phyloP scores from a whole-genome alignment of 1,284 basidiomycete genomes.

The Naganishia liquefaciens region DNA sequence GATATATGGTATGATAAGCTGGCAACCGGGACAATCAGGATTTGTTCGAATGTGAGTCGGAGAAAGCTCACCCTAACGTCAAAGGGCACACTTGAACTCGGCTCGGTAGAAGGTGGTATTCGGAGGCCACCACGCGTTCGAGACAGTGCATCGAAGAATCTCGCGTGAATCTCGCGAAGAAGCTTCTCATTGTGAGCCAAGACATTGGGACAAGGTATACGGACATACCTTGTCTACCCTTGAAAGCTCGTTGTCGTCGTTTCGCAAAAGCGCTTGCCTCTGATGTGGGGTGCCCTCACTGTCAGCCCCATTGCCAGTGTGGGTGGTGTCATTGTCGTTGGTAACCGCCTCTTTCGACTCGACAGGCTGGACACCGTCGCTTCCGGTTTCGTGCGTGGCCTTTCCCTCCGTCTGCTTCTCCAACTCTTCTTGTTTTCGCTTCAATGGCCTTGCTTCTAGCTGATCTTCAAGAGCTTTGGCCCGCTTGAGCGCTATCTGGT shows the following conservation, averaged over 20 bases:
- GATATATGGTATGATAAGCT: slow-evolving; percentile 80
- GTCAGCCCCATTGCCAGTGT: slow-evolving; percentile 34
- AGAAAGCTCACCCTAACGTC: slow-evolving; percentile 34
- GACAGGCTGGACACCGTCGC: background rate
- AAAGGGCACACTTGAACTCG: slow-evolving; percentile 24
- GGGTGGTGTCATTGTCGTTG: slow-evolving; percentile 32
- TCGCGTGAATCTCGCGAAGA: slow-evolving; percentile 70
- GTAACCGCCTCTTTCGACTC: slow-evolving; percentile 29
- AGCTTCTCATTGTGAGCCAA: slow-evolving; percentile 48
- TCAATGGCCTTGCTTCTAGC: slow-evolving; percentile 28
- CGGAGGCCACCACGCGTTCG: slow-evolving; percentile 30
- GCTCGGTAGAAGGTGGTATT: slow-evolving; percentile 24
- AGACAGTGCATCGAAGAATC: slow-evolving; percentile 65
- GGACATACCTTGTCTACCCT: slow-evolving; percentile 68
- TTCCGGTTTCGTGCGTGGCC: background rate
- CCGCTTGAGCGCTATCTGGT: slow-evolving; percentile 18
- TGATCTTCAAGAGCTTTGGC: slow-evolving; percentile 18
- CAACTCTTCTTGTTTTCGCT: slow-evolving; percentile 30
- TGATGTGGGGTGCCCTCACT: slow-evolving; percentile 39
- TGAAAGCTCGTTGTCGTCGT: slow-evolving; percentile 81
- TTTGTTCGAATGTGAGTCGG: background rate
- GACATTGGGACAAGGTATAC: background rate
- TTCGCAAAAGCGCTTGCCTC: slow-evolving; percentile 75
- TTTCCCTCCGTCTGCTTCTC: slow-evolving; percentile 36
- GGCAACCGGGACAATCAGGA: slow-evolving; percentile 14